Conservation (phyloP, 2,329 filamentous ascomycete genomes). For the Cordyceps fumosorosea region DNA sequence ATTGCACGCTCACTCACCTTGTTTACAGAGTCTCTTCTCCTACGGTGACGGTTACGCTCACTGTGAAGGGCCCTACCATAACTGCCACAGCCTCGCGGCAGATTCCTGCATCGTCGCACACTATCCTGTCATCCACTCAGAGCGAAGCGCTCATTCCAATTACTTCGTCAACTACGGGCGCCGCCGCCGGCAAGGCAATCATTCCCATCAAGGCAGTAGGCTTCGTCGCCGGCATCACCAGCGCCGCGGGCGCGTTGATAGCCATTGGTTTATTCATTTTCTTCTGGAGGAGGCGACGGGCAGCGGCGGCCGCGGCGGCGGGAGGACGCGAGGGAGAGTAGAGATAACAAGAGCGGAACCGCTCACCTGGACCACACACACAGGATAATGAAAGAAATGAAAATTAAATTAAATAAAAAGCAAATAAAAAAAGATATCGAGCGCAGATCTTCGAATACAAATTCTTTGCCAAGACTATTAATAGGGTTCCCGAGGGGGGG, state of each 20-base stretch:
- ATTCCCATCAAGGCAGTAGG: neutral
- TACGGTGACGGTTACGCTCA: neutral
- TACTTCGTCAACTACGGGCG: neutral
- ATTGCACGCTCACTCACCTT: neutral
- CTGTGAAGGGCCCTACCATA: neutral
- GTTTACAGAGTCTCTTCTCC: neutral
- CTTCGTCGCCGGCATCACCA: neutral
- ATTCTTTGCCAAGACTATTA: neutral
- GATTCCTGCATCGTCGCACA: neutral
- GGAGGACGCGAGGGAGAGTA: neutral
- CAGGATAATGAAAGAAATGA: neutral
- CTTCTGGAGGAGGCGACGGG: neutral
- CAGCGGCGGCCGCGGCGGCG: neutral
- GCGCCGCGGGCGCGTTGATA: neutral
- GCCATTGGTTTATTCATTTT: neutral
- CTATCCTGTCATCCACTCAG: neutral
- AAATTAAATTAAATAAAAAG: neutral
- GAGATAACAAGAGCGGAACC: neutral
- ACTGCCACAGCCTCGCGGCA: neutral
- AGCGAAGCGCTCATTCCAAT: neutral
- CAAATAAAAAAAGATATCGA: neutral
- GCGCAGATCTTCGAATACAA: neutral
- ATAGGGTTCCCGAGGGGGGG: neutral
- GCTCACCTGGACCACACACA: neutral
- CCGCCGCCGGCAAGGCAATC: neutral